Percentiles rank a stretch among this genome's conserved stretches.
phyloP scores from a whole-genome alignment of 2,329 filamentous ascomycete genomes.

The Gyromitra esculenta region DNA sequence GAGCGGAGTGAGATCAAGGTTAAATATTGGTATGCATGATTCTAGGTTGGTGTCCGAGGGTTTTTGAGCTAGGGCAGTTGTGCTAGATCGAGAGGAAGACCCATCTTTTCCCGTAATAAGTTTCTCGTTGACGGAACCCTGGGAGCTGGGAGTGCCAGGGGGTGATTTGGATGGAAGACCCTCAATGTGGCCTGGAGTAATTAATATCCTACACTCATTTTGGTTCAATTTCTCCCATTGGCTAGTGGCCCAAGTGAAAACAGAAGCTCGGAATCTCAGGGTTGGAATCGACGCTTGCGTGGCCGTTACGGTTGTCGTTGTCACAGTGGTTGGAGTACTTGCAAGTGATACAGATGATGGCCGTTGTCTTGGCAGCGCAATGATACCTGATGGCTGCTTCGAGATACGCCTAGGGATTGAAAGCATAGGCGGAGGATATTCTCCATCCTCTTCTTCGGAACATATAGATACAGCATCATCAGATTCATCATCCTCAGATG shows the following conservation, averaged over 20 bases:
- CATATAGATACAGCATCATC: conserved; percentile 54
- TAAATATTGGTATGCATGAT: conserved; percentile 63
- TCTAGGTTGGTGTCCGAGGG: conserved; percentile 33
- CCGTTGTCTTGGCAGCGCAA: conserved; percentile 49
- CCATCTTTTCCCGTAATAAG: conserved; percentile 6
- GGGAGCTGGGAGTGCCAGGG: conserved; percentile 16
- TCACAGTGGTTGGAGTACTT: conserved; percentile 37
- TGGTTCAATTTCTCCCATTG: conserved; percentile 71
- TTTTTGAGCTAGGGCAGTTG: conserved; percentile 12
- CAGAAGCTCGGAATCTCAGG: conserved; percentile 68
- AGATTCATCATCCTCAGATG: conserved; percentile 52
- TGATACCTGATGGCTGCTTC: conserved; percentile 46
- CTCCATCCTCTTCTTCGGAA: conserved; percentile 54
- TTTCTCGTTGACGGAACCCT: conserved; percentile 27
- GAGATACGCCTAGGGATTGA: conserved; percentile 54
- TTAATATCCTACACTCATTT: conserved; percentile 71
- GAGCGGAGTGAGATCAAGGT: conserved; percentile 87
- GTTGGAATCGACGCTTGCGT: conserved; percentile 62
- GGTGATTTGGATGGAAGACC: conserved; percentile 47
- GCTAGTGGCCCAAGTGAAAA: conserved; percentile 72
- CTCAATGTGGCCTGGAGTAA: conserved; percentile 68
- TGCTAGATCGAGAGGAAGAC: neutral
- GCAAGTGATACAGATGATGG: conserved; percentile 47
- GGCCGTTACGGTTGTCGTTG: conserved; percentile 29
- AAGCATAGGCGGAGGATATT: conserved; percentile 54